Evolutionary conservation across 1,139 yeast genomes (phyloP).

Genomic region (Magnusiomyces tetraspermus): DNA sequence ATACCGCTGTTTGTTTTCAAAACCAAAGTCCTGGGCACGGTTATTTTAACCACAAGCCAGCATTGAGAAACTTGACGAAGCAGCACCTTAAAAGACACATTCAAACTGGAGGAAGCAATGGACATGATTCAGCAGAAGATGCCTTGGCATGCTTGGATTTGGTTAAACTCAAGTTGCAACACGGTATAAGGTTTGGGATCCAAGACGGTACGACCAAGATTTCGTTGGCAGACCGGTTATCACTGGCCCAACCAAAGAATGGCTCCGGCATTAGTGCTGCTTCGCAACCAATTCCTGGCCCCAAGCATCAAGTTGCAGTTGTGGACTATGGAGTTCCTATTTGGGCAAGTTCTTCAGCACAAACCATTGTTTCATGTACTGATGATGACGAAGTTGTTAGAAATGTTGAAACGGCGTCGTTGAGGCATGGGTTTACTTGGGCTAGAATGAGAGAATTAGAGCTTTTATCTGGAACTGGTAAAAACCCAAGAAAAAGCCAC

Average conservation of each 20-base stretch:
- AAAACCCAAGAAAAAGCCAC: conserved; percentile 4
- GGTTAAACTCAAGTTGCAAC: conserved; percentile 54
- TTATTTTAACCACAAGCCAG: conserved; percentile 55
- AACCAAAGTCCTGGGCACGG: conserved; percentile 51
- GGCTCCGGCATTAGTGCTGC: conserved; percentile 5
- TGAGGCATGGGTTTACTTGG: conserved; percentile 40
- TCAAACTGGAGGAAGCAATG: conserved; percentile 47
- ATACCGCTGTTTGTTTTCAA: conserved; percentile 74
- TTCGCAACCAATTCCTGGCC: conserved; percentile 15
- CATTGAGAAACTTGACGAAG: conserved; percentile 58
- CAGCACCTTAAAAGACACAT: conserved; percentile 49
- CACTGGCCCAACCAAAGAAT: background rate
- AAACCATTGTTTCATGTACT: conserved; percentile 37
- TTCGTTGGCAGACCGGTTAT: conserved; percentile 19
- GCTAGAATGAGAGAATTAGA: conserved; percentile 55
- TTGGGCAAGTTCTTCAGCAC: conserved; percentile 32
- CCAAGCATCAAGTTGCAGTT: conserved; percentile 22
- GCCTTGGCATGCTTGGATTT: conserved; percentile 73
- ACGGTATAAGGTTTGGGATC: conserved; percentile 58
- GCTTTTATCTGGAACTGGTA: conserved; percentile 24
- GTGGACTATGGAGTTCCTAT: conserved; percentile 32
- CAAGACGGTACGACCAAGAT: conserved; percentile 19
- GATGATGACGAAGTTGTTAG: conserved; percentile 52
- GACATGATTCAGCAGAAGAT: conserved; percentile 86
- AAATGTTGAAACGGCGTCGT: conserved; percentile 29